Conservation (phyloP, 2,329 filamentous ascomycete genomes). For the Penicillium oxalicum region DNA sequence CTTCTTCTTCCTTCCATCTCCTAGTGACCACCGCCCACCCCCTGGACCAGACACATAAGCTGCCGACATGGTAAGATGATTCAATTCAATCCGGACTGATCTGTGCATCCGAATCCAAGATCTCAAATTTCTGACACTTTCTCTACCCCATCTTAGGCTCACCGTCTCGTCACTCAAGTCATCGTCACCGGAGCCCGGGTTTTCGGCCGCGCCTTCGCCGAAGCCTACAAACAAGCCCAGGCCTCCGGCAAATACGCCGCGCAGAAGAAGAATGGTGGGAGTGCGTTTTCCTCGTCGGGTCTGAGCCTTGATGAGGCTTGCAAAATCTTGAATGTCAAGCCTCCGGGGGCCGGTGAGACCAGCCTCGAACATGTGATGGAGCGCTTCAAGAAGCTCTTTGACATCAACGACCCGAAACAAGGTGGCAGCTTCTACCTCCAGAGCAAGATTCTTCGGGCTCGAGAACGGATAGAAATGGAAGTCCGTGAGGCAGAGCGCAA, state of each 20-base stretch:
- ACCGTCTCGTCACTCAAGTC: constrained; percentile 90
- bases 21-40: constrained; percentile 10
- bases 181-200: constrained; percentile 86
- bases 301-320: constrained; percentile 95
- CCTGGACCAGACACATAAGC: constrained; percentile 8
- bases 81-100: not conserved
- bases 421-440: constrained; percentile 97
- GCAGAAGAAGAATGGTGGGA: constrained; percentile 57
- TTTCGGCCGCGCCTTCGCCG: constrained; percentile 83
- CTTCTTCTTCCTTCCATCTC: constrained; percentile 19
- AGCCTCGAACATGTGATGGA: constrained; percentile 75
- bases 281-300: constrained; percentile 56
- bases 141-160: constrained; percentile 56
- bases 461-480: constrained; percentile 88
- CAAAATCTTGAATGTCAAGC: constrained; percentile 93
- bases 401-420: constrained; percentile 88
- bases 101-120: not conserved
- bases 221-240: constrained; percentile 92
- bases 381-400: constrained; percentile 91
- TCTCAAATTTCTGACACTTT: constrained; percentile 4
- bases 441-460: constrained; percentile 87
- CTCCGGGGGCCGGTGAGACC: constrained; percentile 69
- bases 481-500: constrained; percentile 65
- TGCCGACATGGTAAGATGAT: constrained; percentile 22
- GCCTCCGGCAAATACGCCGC: constrained; percentile 78